These are phyloP conservation scores for Leishmania mexicana DNA, from an alignment of 208 protist genomes.

Conservation along the genomic window DNA sequence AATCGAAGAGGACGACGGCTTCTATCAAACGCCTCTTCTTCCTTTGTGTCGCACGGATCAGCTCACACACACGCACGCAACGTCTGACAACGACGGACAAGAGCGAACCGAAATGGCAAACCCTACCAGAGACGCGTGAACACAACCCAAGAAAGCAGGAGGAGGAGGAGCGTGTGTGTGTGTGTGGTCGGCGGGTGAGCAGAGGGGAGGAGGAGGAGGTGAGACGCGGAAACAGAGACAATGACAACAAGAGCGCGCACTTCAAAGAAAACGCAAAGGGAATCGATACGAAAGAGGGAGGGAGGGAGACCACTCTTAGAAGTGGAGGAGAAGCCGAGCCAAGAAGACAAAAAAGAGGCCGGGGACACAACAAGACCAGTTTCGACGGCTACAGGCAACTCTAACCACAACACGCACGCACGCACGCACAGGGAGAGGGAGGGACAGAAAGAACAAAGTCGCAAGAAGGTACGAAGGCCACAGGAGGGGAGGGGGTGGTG, in stretches of 20 bases:
- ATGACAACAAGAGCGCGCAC: not conserved
- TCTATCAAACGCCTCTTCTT: not conserved
- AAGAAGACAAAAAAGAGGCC: not conserved
- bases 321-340: not conserved
- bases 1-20: not conserved
- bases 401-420: not conserved
- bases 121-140: not conserved
- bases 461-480: not conserved
- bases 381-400: not conserved
- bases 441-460: not conserved
- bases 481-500: not conserved
- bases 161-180: not conserved
- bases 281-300: not conserved
- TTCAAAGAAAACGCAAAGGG: not conserved
- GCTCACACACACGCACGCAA: not conserved
- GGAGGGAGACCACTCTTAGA: not conserved
- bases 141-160: not conserved
- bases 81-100: not conserved
- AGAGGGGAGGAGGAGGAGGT: not conserved
- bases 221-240: not conserved
- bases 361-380: not conserved
- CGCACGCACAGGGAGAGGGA: not conserved
- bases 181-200: not conserved
- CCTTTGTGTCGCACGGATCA: not conserved
- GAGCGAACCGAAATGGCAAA: not conserved